Evolutionary conservation across 257 asterid species (phyloP).

Genomic region (Craterostigma plantagineum): DNA sequence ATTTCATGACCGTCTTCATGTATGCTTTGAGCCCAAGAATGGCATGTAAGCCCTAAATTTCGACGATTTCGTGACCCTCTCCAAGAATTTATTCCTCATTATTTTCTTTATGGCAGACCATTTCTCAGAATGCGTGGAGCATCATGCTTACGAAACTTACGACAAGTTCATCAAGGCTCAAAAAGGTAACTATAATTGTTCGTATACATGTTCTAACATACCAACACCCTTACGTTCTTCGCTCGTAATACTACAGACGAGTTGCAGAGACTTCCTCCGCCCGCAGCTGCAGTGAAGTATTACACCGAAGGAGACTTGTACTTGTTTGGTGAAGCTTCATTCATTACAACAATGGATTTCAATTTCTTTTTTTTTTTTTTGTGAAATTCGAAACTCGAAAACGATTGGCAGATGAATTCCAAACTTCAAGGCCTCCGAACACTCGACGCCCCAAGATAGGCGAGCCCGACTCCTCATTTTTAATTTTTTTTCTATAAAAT

Average conservation of each 20-base stretch:
- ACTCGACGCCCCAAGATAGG: slow-evolving; percentile 84
- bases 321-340: slow-evolving; percentile 48
- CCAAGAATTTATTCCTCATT: too few species aligned
- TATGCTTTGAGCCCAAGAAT: slow-evolving; percentile 92
- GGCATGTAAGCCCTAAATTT: slow-evolving; percentile 75
- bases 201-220: too few species aligned
- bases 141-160: slow-evolving; percentile 89
- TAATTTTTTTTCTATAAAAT: neutral
- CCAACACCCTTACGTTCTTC: too few species aligned
- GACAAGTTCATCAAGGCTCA: slow-evolving; percentile 73
- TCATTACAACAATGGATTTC: too few species aligned
- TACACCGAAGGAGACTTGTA: slow-evolving; percentile 81
- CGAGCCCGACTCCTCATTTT: slow-evolving; percentile 7
- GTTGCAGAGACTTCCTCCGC: slow-evolving; percentile 53
- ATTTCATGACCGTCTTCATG: slow-evolving; percentile 76
- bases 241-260: slow-evolving; percentile 26
- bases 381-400: neutral
- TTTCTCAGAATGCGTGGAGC: slow-evolving; percentile 90
- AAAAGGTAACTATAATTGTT: slow-evolving; percentile 47
- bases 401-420: slow-evolving; percentile 64
- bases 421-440: slow-evolving; percentile 64
- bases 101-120: too few species aligned
- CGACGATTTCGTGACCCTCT: too few species aligned
- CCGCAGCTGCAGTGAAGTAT: slow-evolving; percentile 63
- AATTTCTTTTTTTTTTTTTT: slow-evolving; percentile 4